Conservation (phyloP, 768 basidiomycete genomes). For the Lactifluus hygrophoroides region DNA sequence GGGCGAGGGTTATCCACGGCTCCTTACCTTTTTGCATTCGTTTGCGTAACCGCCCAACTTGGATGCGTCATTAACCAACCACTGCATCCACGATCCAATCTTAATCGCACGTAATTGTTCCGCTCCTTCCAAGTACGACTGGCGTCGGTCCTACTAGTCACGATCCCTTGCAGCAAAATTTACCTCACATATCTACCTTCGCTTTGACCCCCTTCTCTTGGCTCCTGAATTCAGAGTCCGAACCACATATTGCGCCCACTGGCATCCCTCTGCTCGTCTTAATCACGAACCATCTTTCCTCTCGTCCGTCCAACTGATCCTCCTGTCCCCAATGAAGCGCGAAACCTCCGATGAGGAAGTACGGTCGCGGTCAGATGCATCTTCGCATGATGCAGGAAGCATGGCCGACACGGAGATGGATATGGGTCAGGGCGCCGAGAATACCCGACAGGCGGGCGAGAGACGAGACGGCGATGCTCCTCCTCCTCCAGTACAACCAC, state of each 20-base stretch:
- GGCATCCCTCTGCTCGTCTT: not conserved
- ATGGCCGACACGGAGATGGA: conserved; percentile 54
- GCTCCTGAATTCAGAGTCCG: not conserved
- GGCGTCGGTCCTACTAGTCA: conserved; percentile 8
- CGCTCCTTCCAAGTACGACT: conserved; percentile 14
- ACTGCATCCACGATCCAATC: conserved; percentile 3
- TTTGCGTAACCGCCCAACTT: conserved; percentile 8
- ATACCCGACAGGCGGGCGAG: conserved; percentile 16
- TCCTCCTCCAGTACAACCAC: conserved; percentile 28
- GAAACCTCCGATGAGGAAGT: conserved; percentile 14
- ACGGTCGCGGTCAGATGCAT: conserved; percentile 16
- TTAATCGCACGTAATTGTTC: conserved; percentile 18
- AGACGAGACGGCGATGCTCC: conserved; percentile 24
- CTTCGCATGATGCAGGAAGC: conserved; percentile 27
- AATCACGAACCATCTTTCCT: not conserved
- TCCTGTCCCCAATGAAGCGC: conserved; percentile 1
- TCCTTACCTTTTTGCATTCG: not conserved
- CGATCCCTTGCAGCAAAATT: conserved; percentile 8
- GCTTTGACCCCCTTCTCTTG: not conserved
- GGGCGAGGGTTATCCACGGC: conserved; percentile 11
- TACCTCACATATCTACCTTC: conserved; percentile 3
- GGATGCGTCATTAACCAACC: conserved; percentile 12
- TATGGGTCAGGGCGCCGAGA: conserved; percentile 34
- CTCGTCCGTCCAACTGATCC: not conserved
- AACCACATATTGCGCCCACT: not conserved